Evolutionary conservation across 805 yeast species (phyloP), one percentile per base, ranked within the genome.

Genomic region (Zygosaccharomyces rouxii): DNA sequence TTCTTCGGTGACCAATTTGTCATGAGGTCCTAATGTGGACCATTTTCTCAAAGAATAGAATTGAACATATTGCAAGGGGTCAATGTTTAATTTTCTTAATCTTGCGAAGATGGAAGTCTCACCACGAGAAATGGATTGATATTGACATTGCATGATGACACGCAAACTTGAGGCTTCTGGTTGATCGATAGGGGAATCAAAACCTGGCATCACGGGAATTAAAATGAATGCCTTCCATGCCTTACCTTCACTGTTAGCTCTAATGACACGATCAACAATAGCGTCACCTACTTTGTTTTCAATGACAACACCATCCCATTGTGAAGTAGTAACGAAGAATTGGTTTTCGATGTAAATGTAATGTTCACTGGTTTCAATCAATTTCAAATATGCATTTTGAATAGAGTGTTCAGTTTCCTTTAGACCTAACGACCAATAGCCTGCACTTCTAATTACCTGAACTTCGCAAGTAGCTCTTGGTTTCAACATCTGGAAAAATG

Each of bases 181-280:
- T 53, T 86, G 80, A 62, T 92, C 98, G 18, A 95, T 95, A 55
- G 89, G 86, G 23, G 96, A 83, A 60, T 86, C 94, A 66, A 95
- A 94, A 0, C 99, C 99, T 1, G 99, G 99, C 94, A 94, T 89
- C 55, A 94, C 73, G 2, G 99, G 99, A 53, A 94, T 89, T 9
- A 94, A 76, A 52, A 94, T 84, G 22, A 89, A 79, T 1, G 98
- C 98, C 53, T 83, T 83, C 99, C 99, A 94, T 9, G 72, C 67
- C 46, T 80, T 84, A 4, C 81, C 80, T 51, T 83, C 86, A 51
- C 79, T 77, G 62, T 87, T 86, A 0, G 99, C 99, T 41, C 89
- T 76, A 29, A 90, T 85, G 47, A 92, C 90, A 59, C 99, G 76
- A 66, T 94, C 98, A n/a, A 94, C 98, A 39, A 94, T 73, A 0